Conservation (phyloP, 345 rosid species). For the Turritis glabra region DNA sequence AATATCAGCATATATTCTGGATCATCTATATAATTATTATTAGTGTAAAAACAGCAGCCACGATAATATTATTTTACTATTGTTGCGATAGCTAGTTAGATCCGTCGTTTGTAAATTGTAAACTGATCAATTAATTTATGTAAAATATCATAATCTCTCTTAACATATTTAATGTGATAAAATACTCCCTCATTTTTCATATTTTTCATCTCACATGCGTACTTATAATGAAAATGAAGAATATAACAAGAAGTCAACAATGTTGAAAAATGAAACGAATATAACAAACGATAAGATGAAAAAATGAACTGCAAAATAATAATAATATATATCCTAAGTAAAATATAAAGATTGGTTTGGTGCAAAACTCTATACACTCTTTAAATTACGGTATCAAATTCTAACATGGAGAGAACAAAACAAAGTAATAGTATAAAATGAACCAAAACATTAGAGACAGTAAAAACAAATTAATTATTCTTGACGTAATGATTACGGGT, state of each 20-base stretch:
- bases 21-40: background rate
- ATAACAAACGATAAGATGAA: background rate
- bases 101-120: background rate
- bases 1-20: background rate
- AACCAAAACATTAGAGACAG: conserved; percentile 1
- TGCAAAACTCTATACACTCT: conserved; percentile 35
- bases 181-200: background rate
- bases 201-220: background rate
- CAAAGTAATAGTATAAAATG: background rate
- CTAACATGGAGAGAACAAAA: conserved; percentile 21
- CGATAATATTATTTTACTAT: background rate
- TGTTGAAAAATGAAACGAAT: background rate
- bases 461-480: conserved; percentile 13
- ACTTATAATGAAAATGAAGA: background rate
- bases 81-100: background rate
- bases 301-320: background rate
- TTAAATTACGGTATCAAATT: conserved; percentile 14
- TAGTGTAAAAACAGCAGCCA: background rate
- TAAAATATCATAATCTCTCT: background rate
- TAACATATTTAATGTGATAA: background rate
- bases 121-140: background rate
- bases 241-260: background rate
- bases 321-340: background rate
- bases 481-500: conserved; percentile 30
- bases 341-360: conserved; percentile 1